A percentile compares a stretch with the other conserved stretches of the same genome.
Evolutionary conservation across 768 basidiomycete species (phyloP).

Genomic region (Grammothele lineata): DNA sequence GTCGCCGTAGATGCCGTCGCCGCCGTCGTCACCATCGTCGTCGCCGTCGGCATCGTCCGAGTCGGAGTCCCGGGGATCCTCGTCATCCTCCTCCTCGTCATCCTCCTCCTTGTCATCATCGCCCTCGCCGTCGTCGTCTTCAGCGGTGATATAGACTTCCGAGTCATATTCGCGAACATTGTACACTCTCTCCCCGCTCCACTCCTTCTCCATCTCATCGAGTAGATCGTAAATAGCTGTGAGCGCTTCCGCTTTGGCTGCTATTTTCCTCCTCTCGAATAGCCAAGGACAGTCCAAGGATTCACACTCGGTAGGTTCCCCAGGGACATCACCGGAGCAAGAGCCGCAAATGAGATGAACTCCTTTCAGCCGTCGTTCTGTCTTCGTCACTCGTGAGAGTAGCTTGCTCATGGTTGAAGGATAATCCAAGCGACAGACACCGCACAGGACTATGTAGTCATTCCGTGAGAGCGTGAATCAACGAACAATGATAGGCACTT

Average conservation of each 20-base stretch:
- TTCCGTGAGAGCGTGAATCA: too few species aligned
- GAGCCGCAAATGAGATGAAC: slow-evolving; percentile 68
- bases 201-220: slow-evolving; percentile 30
- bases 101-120: too few species aligned
- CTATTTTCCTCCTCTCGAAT: slow-evolving; percentile 63
- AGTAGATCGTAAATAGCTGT: slow-evolving; percentile 28
- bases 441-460: slow-evolving; percentile 45
- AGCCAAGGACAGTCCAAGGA: slow-evolving; percentile 86
- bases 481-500: slow-evolving; percentile 1
- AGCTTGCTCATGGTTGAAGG: slow-evolving; percentile 56
- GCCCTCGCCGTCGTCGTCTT: too few species aligned
- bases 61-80: too few species aligned
- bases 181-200: slow-evolving; percentile 7
- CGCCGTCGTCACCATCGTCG: too few species aligned
- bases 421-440: slow-evolving; percentile 47
- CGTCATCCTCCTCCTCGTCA: too few species aligned
- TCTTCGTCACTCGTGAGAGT: slow-evolving; percentile 45
- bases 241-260: slow-evolving; percentile 33
- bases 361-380: slow-evolving; percentile 51
- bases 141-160: neutral
- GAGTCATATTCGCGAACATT: slow-evolving; percentile 2
- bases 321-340: slow-evolving; percentile 54
- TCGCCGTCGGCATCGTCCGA: too few species aligned
- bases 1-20: too few species aligned
- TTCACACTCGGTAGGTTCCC: slow-evolving; percentile 68